Percentiles rank a stretch among this genome's conserved stretches.
Conservation (phyloP, 768 basidiomycete genomes). For the Cystofilobasidium bisporidii region DNA sequence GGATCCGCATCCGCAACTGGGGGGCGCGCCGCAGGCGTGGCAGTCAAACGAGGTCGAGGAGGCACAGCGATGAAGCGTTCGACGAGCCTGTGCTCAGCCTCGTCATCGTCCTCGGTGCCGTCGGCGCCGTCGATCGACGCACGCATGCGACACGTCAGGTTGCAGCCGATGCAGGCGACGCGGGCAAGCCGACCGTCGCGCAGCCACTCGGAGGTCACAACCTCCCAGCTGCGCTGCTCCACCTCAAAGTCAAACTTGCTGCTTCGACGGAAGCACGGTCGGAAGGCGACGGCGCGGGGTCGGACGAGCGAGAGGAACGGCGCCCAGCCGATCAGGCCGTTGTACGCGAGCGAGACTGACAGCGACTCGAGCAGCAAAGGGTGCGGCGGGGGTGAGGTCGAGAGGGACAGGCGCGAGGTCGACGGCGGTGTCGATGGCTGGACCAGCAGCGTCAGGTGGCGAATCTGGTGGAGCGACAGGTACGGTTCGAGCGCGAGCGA, state of each 20-base stretch:
- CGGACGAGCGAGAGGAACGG: slow-evolving; percentile 15
- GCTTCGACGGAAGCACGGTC: background rate
- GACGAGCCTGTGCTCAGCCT: background rate
- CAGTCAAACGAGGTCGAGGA: background rate
- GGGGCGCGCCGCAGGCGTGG: background rate
- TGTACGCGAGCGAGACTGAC: slow-evolving; percentile 8
- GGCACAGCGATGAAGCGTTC: slow-evolving; percentile 1
- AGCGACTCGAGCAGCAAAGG: background rate
- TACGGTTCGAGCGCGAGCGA: slow-evolving; percentile 7
- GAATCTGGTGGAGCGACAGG: slow-evolving; percentile 15
- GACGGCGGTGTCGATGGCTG: slow-evolving; percentile 11
- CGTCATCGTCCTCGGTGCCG: background rate
- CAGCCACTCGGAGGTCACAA: background rate
- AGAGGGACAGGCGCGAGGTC: background rate
- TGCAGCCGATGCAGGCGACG: background rate
- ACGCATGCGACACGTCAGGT: background rate
- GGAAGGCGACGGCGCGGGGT: background rate
- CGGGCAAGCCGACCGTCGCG: background rate
- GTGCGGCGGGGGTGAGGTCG: background rate
- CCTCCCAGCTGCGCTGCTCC: slow-evolving; percentile 11
- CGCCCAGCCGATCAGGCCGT: slow-evolving; percentile 12
- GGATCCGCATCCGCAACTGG: background rate
- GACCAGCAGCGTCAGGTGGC: slow-evolving; percentile 11
- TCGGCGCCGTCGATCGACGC: background rate
- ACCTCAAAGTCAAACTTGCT: slow-evolving; percentile 9